These are phyloP conservation scores for Aspergillus olivimuriae DNA, from an alignment of 495 filamentous ascomycete genomes.

Conservation along the genomic window DNA sequence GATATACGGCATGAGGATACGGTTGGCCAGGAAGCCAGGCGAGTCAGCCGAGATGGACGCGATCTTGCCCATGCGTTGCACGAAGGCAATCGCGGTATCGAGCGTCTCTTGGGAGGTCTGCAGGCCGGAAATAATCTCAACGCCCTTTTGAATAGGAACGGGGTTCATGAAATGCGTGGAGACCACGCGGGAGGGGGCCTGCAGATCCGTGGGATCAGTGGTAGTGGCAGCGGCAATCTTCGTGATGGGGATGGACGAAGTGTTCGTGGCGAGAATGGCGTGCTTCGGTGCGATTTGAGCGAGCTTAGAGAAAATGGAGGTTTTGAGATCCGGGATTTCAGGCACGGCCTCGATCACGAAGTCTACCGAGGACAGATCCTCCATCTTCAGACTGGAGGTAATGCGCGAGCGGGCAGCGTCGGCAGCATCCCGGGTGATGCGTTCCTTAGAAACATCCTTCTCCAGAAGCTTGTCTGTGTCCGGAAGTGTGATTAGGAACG, in stretches of 20 bases:
- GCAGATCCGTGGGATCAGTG: constrained; percentile 66
- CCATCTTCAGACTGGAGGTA: constrained; percentile 62
- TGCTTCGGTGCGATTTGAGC: constrained; percentile 80
- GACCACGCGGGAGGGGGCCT: constrained; percentile 80
- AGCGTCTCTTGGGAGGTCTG: constrained; percentile 82
- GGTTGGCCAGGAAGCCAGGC: constrained; percentile 92
- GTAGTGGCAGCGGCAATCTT: constrained; percentile 85
- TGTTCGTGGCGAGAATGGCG: constrained; percentile 94
- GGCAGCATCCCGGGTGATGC: constrained; percentile 72
- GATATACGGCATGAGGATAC: constrained; percentile 98
- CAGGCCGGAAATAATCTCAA: constrained; percentile 91
- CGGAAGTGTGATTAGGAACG: background rate
- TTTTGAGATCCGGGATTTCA: constrained; percentile 84
- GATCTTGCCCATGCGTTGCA: constrained; percentile 89
- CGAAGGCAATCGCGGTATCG: constrained; percentile 78
- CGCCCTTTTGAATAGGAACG: constrained; percentile 92
- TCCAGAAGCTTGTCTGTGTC: constrained; percentile 75
- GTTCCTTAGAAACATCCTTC: constrained; percentile 82
- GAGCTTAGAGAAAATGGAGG: constrained; percentile 76
- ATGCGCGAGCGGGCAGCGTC: constrained; percentile 63
- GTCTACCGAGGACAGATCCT: constrained; percentile 77
- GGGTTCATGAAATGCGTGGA: constrained; percentile 99
- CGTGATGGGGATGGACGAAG: constrained; percentile 94
- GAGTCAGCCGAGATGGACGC: constrained; percentile 79
- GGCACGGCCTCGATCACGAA: constrained; percentile 98